Conservation (phyloP, 139 green algal genomes). For the Medakamo hakoo region DNA sequence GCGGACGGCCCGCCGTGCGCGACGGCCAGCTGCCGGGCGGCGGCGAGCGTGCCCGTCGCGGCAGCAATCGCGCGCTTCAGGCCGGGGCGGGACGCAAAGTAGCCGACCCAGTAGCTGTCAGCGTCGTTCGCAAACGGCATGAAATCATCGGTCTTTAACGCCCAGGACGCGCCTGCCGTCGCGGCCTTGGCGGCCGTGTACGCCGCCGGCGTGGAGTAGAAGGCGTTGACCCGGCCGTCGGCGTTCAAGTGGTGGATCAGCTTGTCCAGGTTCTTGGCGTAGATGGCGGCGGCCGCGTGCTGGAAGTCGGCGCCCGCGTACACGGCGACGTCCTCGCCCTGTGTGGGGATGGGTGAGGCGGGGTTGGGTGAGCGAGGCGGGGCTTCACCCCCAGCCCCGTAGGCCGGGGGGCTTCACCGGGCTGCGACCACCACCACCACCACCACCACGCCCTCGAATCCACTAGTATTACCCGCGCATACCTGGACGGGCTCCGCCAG, state of each 20-base stretch:
- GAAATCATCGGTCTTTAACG: slow-evolving; percentile 68
- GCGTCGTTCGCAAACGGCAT: slow-evolving; percentile 74
- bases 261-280: slow-evolving; percentile 77
- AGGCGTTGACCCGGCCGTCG: slow-evolving; percentile 55
- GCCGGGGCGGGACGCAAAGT: slow-evolving; percentile 9
- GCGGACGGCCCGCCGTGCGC: too few relatives aligned
- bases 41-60: background rate
- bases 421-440: too few relatives aligned
- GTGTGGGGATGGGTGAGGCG: too few relatives aligned
- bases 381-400: too few relatives aligned
- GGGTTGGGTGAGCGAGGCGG: too few relatives aligned
- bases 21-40: background rate
- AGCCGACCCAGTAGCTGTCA: slow-evolving; percentile 75
- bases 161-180: slow-evolving; percentile 18
- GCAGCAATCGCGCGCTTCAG: background rate
- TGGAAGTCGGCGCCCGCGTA: slow-evolving; percentile 76
- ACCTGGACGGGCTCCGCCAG: too few relatives aligned
- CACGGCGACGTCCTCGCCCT: slow-evolving; percentile 64
- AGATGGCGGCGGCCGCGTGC: slow-evolving; percentile 41
- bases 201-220: slow-evolving; percentile 67
- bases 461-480: too few relatives aligned
- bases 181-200: background rate
- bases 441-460: too few relatives aligned
- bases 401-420: too few relatives aligned
- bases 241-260: slow-evolving; percentile 39